These are phyloP conservation scores for Alternaria alternata DNA, from an alignment of 2,329 filamentous ascomycete species.

Conservation along the genomic window DNA sequence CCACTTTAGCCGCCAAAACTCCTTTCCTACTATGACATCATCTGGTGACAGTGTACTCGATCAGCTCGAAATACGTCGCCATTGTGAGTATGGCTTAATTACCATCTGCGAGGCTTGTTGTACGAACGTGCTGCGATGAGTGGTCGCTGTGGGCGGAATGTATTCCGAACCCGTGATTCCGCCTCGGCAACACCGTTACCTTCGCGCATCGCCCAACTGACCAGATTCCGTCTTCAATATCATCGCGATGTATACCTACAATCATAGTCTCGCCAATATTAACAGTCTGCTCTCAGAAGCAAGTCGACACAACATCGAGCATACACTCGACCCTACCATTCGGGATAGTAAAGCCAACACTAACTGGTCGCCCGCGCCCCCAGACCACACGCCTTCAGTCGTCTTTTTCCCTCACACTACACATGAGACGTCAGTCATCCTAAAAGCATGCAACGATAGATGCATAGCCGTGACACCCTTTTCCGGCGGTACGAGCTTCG, in stretches of 20 bases:
- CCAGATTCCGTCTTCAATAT: no score
- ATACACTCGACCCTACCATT: constrained; percentile 17
- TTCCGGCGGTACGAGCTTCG: constrained; percentile 85
- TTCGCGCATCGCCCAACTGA: no score
- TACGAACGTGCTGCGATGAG: background rate
- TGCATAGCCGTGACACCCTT: constrained; percentile 85
- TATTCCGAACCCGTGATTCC: background rate
- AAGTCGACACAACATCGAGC: constrained; percentile 7
- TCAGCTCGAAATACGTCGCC: background rate
- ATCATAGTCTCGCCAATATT: constrained; percentile 25
- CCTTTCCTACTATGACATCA: background rate
- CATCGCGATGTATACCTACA: constrained; percentile 12
- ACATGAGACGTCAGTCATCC: constrained; percentile 78
- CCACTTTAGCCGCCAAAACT: background rate
- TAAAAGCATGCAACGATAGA: constrained; percentile 82
- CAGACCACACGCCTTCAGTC: constrained; percentile 55
- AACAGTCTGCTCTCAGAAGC: constrained; percentile 3
- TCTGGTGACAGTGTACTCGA: background rate
- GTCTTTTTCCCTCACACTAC: constrained; percentile 79
- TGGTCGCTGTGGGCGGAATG: background rate
- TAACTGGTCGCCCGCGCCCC: constrained; percentile 29
- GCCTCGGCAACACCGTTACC: background rate
- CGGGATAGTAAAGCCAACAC: constrained; percentile 33
- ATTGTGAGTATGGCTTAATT: background rate
- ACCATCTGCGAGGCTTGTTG: background rate